Evolutionary conservation across 208 protist genomes (phyloP).

Genomic region (Trichomonas vaginalis): DNA sequence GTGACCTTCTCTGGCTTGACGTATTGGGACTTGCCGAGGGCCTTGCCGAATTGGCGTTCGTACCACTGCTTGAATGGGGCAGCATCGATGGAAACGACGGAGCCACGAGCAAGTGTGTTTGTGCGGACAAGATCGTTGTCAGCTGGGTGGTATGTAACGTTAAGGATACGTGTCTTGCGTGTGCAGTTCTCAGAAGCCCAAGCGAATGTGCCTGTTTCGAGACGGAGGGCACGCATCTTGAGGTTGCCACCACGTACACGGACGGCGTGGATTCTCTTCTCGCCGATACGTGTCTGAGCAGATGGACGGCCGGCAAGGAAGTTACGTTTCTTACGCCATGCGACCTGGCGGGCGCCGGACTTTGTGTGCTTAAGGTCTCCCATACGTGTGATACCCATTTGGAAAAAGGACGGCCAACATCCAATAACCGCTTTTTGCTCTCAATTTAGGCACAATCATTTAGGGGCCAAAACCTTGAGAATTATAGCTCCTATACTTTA

Average conservation of each 20-base stretch:
- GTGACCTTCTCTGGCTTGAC: neutral
- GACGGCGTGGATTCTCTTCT: neutral
- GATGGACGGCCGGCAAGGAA: neutral
- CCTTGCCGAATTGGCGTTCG: neutral
- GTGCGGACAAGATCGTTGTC: slow-evolving; percentile 8
- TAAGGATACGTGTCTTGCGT: slow-evolving; percentile 9
- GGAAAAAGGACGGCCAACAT: neutral
- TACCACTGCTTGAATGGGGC: slow-evolving; percentile 10
- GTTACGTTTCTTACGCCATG: neutral
- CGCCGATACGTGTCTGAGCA: slow-evolving; percentile 6
- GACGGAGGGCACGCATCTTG: neutral
- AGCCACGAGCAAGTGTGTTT: neutral
- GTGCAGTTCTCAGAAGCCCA: neutral
- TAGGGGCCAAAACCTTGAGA: too few relatives aligned
- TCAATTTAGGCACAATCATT: too few relatives aligned
- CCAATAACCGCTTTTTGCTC: neutral
- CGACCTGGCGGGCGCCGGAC: neutral
- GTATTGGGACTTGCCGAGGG: neutral
- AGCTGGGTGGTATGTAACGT: neutral
- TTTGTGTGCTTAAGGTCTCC: slow-evolving; percentile 8
- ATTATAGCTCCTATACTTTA: too few relatives aligned
- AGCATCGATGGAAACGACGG: slow-evolving; percentile 13
- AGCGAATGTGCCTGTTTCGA: slow-evolving; percentile 5
- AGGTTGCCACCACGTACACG: slow-evolving; percentile 2
- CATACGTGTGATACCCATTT: slow-evolving; percentile 18